Evolutionary conservation across 2,329 filamentous ascomycete genomes (phyloP), one percentile per base, ranked within the genome.

Genomic region (Thielaviopsis punctulata): DNA sequence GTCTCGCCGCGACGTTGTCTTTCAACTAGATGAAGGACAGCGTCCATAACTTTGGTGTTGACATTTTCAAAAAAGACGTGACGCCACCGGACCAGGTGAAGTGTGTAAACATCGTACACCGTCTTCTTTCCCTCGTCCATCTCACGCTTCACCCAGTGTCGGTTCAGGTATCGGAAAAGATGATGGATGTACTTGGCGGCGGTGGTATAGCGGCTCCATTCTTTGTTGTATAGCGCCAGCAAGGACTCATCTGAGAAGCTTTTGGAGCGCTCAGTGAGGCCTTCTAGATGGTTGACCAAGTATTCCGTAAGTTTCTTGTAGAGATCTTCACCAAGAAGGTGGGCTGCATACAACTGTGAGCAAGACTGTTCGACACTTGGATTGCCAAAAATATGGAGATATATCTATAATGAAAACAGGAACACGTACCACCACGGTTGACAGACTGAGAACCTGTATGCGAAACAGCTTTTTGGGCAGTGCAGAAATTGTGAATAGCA

Each of bases 61-160:
- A 95, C 86, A 54, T 80, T 77, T 55, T 79, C 75, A 65, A 98
- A 98, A 61, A 98, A 81, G 55, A 94, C 86, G 59, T 84, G 78
- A 59, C 89, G 88, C 92, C 92, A 98, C 63, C 90, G 86, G 19
- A 96, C 92, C 41, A 98, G 72, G 61, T 98, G 92, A 33, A 98
- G 71, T 0, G 92, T 98, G 67, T 98, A 98, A 47, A 98, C 92
- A 65, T 98, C 92, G 66, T 93, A 96, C 7, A 96, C 86, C 61
- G 90, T 86, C 72, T 96, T 95, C 70, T 98, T 96, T 30, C 92
- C 92, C 66, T 98, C 92, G 57, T 98, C 92, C 69, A 98, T 95
- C 69, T 98, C 92, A 25, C 92, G 77, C 74, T 95, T 98, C 1
- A 98, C 92, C 92, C 93, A 98, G 68, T 98, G 92, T 25, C 92